Base-by-base conservation (phyloP, 192 early-diverging fungal genomes). In the Irineochytrium annulatum region DNA sequence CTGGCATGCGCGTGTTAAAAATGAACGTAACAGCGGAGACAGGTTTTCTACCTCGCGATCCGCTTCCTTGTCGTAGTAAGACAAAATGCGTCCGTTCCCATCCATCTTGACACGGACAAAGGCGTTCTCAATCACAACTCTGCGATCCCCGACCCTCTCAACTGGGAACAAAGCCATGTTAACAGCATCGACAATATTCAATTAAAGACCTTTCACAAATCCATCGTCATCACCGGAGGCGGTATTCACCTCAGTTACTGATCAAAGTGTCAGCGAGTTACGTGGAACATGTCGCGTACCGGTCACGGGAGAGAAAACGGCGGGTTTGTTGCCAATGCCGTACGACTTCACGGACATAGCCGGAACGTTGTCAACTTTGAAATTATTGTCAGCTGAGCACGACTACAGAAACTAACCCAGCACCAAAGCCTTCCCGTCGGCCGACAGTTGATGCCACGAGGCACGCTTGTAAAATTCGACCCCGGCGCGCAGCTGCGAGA, bases 1-100 rank as follows among this genome's bases (percentile, higher is more conserved):
- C 55, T 87, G 84, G 28, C 87, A 77, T 26, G 48, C 52, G 39
- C 16, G 8, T 5, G 29, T 28, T 17, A 16, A 55, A 24, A 55
- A 14, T 1, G 17, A 33, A 28, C 16, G 16, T n/a, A n/a, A n/a
- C n/a, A n/a, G n/a, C n/a, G n/a, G n/a, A n/a, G n/a, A 16, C 16
- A 33, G 24, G 24, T 58, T 33, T n/a, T 34, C 17, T 17, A 16
- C 17, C 16, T 14, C 37, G 0, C 16, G 26, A 19, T 29, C 32
- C 1, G 45, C 29, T 28, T 35, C n/a, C 30, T 60, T 60, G 31
- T 60, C 39, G 32, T 48, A 20, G 13, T 44, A 32, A 14, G 58
- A 60, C 13, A 30, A 22, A 27, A 60, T 14, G n/a, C 58, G 58
- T 1, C 58, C 58, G 43, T 57, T 34, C 13, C n/a, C 22, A 49